These are phyloP conservation scores for Dissoconium aciculare DNA, from an alignment of 2,329 filamentous ascomycete genomes.

Conservation along the genomic window DNA sequence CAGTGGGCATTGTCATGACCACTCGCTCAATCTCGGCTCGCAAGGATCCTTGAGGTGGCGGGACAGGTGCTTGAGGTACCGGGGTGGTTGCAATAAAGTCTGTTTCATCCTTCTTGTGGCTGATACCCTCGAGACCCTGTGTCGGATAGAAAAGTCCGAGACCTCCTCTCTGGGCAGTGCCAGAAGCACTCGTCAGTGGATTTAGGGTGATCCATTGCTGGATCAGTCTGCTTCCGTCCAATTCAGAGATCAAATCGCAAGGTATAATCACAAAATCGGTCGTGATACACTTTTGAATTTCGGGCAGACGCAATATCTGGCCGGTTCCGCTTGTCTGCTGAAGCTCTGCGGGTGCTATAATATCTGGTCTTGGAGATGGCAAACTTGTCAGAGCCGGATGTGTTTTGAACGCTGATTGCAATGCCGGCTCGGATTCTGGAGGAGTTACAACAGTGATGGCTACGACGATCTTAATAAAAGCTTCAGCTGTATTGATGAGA, in stretches of 20 bases:
- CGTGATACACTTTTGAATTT: constrained; percentile 63
- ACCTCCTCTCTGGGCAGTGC: constrained; percentile 54
- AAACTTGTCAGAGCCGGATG: constrained; percentile 64
- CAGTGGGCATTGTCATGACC: constrained; percentile 75
- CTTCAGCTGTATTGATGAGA: no score
- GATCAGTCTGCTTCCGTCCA: constrained; percentile 66
- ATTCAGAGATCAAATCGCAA: constrained; percentile 83
- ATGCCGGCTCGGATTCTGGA: constrained; percentile 45
- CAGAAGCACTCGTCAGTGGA: constrained; percentile 16
- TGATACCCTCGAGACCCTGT: constrained; percentile 47
- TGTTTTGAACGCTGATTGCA: constrained; percentile 56
- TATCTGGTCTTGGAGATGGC: constrained; percentile 55
- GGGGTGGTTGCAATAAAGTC: constrained; percentile 76
- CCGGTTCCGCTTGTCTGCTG: constrained; percentile 79
- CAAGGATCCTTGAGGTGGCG: constrained; percentile 48
- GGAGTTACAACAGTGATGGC: constrained; percentile 44
- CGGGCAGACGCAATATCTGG: constrained; percentile 69
- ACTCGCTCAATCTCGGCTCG: constrained; percentile 58
- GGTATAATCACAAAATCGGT: constrained; percentile 82
- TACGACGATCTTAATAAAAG: no score
- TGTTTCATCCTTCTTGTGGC: constrained; percentile 78
- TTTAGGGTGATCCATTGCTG: constrained; percentile 83
- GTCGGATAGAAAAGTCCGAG: constrained; percentile 87
- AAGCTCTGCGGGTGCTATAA: constrained; percentile 61
- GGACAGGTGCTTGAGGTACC: constrained; percentile 42